phyloP scores from a whole-genome alignment of 2,329 filamentous ascomycete genomes.

The Ophiocordyceps robertsii region DNA sequence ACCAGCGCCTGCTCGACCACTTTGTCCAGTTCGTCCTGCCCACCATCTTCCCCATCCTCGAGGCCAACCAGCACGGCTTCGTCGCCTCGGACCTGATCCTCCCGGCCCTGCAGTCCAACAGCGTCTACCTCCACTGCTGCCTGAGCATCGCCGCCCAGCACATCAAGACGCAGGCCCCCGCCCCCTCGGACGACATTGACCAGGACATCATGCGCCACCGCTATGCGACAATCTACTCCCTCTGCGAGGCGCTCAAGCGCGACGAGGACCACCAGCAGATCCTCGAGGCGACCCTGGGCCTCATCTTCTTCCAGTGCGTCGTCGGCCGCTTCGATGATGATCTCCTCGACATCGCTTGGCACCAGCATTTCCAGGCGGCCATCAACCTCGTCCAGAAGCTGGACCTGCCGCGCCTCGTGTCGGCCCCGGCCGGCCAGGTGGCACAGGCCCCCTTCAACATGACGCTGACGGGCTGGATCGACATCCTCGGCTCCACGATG shows the following conservation, averaged over 20 bases:
- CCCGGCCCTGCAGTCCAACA: conserved; percentile 80
- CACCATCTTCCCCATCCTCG: conserved; percentile 82
- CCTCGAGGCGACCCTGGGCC: conserved; percentile 79
- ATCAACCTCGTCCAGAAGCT: conserved; percentile 76
- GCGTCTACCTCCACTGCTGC: conserved; percentile 89
- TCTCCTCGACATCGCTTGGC: conserved; percentile 88
- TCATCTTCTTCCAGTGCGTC: conserved; percentile 93
- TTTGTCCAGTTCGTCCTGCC: conserved; percentile 82
- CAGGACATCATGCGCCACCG: conserved; percentile 86
- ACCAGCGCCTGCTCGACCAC: conserved; percentile 77
- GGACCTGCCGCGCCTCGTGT: conserved; percentile 57
- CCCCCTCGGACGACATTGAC: conserved; percentile 63
- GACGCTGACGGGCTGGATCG: conserved; percentile 88
- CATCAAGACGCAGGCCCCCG: conserved; percentile 57
- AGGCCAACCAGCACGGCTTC: conserved; percentile 77
- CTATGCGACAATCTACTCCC: conserved; percentile 71
- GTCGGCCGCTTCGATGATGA: conserved; percentile 77
- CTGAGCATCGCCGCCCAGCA: conserved; percentile 88
- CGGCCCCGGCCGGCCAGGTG: conserved; percentile 37
- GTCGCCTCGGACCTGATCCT: conserved; percentile 73
- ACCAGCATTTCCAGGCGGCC: conserved; percentile 89
- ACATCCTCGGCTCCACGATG: conserved; percentile 92
- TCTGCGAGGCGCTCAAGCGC: conserved; percentile 68
- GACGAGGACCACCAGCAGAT: conserved; percentile 80
- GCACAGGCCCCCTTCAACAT: conserved; percentile 78